Evolutionary conservation across 768 basidiomycete genomes (phyloP).

Genomic region (Kockovaella imperatae): DNA sequence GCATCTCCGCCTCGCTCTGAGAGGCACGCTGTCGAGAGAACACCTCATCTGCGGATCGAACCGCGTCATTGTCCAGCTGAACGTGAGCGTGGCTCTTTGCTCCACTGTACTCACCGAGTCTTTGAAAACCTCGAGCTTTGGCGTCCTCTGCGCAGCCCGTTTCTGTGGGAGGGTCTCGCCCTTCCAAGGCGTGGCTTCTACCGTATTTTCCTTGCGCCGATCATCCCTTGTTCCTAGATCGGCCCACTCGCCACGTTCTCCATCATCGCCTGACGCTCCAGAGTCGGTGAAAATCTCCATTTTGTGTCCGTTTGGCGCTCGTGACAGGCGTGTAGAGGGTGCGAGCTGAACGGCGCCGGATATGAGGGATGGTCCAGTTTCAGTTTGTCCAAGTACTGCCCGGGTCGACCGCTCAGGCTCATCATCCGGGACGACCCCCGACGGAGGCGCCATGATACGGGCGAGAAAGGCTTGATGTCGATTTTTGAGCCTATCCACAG

Average conservation of each 20-base stretch:
- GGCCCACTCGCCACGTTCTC: constrained; percentile 44
- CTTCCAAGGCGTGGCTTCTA: constrained; percentile 46
- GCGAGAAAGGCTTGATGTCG: constrained; percentile 70
- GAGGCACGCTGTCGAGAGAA: constrained; percentile 29
- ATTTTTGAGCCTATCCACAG: constrained; percentile 72
- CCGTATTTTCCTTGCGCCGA: constrained; percentile 47
- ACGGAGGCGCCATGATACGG: constrained; percentile 50
- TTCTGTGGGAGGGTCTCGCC: constrained; percentile 47
- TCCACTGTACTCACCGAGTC: constrained; percentile 43
- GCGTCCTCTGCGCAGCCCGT: constrained; percentile 39
- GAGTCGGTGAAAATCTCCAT: constrained; percentile 44
- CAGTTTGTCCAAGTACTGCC: constrained; percentile 30
- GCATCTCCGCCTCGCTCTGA: constrained; percentile 46
- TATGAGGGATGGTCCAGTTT: constrained; percentile 37
- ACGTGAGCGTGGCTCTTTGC: background rate
- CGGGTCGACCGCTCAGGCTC: constrained; percentile 16
- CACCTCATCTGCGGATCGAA: constrained; percentile 38
- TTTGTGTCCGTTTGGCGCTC: constrained; percentile 34
- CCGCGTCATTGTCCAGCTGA: constrained; percentile 21
- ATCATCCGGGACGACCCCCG: constrained; percentile 31
- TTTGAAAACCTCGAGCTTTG: constrained; percentile 48
- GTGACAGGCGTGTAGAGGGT: constrained; percentile 16
- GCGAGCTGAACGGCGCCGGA: constrained; percentile 27
- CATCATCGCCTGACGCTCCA: constrained; percentile 31
- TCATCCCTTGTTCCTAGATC: constrained; percentile 48